A percentile compares a stretch with the other conserved stretches of the same genome.
These are phyloP conservation scores for Aspergillus tubingensis DNA, from an alignment of 2,329 filamentous ascomycete species.

Conservation along the genomic window DNA sequence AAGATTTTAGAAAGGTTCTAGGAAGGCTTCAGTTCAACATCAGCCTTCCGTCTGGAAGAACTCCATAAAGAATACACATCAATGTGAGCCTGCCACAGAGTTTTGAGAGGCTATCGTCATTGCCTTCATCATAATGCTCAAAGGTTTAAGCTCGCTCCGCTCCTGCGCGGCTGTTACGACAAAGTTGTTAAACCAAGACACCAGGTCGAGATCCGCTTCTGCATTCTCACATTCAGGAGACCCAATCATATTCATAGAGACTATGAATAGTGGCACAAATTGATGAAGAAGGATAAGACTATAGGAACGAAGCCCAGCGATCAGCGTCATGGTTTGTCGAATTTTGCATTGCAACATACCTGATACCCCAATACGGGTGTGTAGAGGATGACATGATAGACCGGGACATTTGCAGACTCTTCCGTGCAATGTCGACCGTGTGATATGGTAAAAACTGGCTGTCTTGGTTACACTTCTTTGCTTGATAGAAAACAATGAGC, in stretches of 20 bases:
- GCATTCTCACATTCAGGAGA: conserved; percentile 2
- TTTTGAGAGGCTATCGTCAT: neutral
- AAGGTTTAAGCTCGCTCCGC: conserved; percentile 8
- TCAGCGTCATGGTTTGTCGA: neutral
- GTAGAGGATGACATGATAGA: neutral
- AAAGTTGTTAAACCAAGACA: conserved; percentile 16
- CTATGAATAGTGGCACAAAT: conserved; percentile 17
- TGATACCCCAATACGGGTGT: conserved; percentile 10
- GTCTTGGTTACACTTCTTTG: conserved; percentile 15
- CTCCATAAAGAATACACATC: neutral
- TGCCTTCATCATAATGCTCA: neutral
- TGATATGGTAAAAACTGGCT: conserved; percentile 9
- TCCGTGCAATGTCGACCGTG: conserved; percentile 15
- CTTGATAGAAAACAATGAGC: conserved; percentile 23
- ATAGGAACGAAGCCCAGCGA: neutral
- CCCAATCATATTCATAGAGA: conserved; percentile 16
- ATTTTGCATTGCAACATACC: neutral
- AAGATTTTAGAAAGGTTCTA: too few relatives aligned
- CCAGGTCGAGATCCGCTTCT: conserved; percentile 9
- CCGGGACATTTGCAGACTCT: conserved; percentile 7
- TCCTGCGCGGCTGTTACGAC: conserved; percentile 12
- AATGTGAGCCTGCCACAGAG: neutral
- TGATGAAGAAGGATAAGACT: conserved; percentile 21
- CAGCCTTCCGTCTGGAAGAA: too few relatives aligned
- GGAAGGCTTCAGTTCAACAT: too few relatives aligned